Evolutionary conservation across 2,329 filamentous ascomycete species (phyloP), one percentile per base, ranked within the genome.

Genomic region (Tolypocladium tropicale): DNA sequence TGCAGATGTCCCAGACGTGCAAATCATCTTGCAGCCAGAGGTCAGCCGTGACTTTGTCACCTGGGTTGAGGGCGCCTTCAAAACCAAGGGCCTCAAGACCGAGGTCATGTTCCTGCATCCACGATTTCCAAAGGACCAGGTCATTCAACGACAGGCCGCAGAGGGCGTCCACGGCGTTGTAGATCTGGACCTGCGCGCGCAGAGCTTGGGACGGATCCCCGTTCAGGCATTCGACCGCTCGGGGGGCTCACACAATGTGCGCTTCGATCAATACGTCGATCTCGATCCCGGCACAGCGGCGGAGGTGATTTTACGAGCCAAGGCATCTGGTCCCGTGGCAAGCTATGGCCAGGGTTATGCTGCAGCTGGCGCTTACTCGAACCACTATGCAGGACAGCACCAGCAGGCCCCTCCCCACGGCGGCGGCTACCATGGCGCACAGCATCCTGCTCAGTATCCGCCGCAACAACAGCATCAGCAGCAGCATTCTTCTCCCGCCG

Each of bases 111-210:
- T 88, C 62, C 76, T 96, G 50, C 87, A 85, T 55, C 85, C 90
- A 33, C 84, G 88, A 25, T 83, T 95, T 50, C 82, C 88, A 21
- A 84, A 92, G 59, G 83, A 87, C 37, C 82, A 86, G 6, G 85
- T 96, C n/a, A 83, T 96, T 54, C 85, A 90, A 62, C 81, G 89
- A 54, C 90, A 96, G 67, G 89, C 95, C 39, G 75, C 92, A 12
- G 92, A 97, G 70, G 93, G 94, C 21, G 93, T 96, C 1, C 81
- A 89, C 53, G 93, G 88, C 10, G 88, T 96, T 16, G 84, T 90
- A 6, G 86, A 90, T 63, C 79, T 97, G 16, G 85, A 88, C 58
- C 77, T 83, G 53, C 76, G 78, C 50, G 82, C 89, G 25, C 87
- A 95, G 65, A 76, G 78, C 36, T 80, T 80, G 2, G 84, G 85